phyloP scores from a whole-genome alignment of 352 stramenopile genomes.

The Albugo laibachii region DNA sequence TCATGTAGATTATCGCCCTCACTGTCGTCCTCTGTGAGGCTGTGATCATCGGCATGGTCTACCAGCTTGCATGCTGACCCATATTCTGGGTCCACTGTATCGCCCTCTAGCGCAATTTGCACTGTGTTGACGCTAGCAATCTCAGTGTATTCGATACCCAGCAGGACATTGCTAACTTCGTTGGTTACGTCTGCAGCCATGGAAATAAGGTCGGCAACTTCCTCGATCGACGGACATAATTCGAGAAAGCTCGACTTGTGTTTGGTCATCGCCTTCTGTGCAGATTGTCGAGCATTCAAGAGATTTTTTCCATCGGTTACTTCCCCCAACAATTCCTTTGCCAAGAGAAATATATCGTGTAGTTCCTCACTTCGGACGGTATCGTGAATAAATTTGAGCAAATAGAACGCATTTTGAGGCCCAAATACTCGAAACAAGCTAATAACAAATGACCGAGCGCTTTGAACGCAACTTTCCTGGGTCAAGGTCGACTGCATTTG shows the following conservation, averaged over 20 bases:
- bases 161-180: constrained; percentile 10
- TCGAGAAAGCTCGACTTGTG: constrained; percentile 16
- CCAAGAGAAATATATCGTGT: constrained; percentile 42
- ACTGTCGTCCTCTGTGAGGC: no score
- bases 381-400: constrained; percentile 53
- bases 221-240: constrained; percentile 40
- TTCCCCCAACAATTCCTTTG: constrained; percentile 36
- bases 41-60: no score
- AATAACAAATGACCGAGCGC: constrained; percentile 23
- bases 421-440: constrained; percentile 33
- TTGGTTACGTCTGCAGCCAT: constrained; percentile 42
- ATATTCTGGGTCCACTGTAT: no score
- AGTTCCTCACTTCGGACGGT: constrained; percentile 53
- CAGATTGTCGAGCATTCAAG: constrained; percentile 16
- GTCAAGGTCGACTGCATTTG: constrained; percentile 18
- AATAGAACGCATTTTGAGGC: constrained; percentile 50
- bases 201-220: constrained; percentile 26
- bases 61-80: no score
- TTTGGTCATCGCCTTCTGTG: constrained; percentile 20
- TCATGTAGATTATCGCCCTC: no score
- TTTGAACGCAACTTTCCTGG: constrained; percentile 31
- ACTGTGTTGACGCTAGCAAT: no score
- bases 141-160: no score
- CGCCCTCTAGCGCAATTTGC: no score
- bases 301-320: constrained; percentile 47